Evolutionary conservation across 2,329 filamentous ascomycete genomes (phyloP).

Genomic region (Phaeoacremonium minimum): DNA sequence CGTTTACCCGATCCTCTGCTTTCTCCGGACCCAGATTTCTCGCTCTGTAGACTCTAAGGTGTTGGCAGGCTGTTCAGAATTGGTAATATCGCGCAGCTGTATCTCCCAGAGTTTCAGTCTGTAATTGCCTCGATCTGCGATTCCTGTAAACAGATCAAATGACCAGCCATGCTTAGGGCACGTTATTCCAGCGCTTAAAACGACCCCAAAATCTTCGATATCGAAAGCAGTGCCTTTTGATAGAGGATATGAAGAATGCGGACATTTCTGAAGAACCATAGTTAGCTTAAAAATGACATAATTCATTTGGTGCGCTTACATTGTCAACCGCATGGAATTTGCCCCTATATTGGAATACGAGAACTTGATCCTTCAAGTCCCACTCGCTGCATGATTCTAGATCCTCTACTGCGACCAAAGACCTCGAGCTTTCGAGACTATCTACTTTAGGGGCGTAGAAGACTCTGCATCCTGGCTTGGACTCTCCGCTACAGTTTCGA

Average conservation of each 20-base stretch:
- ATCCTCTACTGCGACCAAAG: neutral
- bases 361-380: constrained; percentile 7
- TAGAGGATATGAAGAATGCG: constrained; percentile 6
- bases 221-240: constrained; percentile 8
- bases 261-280: no score
- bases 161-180: constrained; percentile 7
- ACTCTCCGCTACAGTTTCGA: no score
- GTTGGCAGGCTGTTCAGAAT: neutral
- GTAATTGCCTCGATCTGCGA: constrained; percentile 6
- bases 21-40: constrained; percentile 9
- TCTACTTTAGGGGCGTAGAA: constrained; percentile 10
- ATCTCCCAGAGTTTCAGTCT: constrained; percentile 7
- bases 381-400: constrained; percentile 5
- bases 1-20: no score
- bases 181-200: constrained; percentile 3
- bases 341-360: constrained; percentile 10
- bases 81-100: constrained; percentile 2
- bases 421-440: constrained; percentile 1
- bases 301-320: no score
- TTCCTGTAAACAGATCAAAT: constrained; percentile 7
- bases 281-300: no score
- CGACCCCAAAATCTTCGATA: constrained; percentile 8
- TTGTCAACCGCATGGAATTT: constrained; percentile 8
- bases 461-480: constrained; percentile 9
- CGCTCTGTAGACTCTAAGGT: neutral